These are phyloP conservation scores for Rhynchosporium graminicola DNA, from an alignment of 2,329 filamentous ascomycete genomes.

Conservation along the genomic window DNA sequence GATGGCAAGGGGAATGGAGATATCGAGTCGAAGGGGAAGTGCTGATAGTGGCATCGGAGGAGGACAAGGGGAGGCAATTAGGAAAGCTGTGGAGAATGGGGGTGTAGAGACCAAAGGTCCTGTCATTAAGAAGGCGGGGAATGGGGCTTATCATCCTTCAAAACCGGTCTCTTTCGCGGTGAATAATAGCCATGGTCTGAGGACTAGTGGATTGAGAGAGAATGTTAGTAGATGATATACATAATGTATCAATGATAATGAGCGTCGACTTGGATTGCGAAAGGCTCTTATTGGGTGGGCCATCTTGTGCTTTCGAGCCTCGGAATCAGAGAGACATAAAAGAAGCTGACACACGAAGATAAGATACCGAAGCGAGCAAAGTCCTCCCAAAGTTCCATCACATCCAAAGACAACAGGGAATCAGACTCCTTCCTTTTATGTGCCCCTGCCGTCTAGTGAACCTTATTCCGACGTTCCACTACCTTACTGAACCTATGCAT, in stretches of 20 bases:
- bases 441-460: too few species aligned
- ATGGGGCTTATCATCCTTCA: conserved; percentile 19
- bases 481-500: not conserved
- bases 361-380: not conserved
- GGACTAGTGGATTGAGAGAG: conserved; percentile 40
- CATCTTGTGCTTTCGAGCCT: not conserved
- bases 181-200: conserved; percentile 34
- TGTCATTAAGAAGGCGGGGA: conserved; percentile 21
- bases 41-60: conserved; percentile 33
- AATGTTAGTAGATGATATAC: conserved; percentile 30
- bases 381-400: not conserved
- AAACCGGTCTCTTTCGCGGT: conserved; percentile 26
- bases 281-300: too few species aligned
- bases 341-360: not conserved
- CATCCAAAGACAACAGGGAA: not conserved
- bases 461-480: too few species aligned
- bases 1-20: conserved; percentile 43
- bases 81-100: conserved; percentile 36
- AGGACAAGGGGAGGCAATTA: conserved; percentile 31
- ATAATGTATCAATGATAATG: conserved; percentile 8
- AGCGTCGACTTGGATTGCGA: not conserved
- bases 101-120: conserved; percentile 16
- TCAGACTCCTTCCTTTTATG: not conserved
- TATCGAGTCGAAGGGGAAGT: conserved; percentile 36
- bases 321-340: not conserved